Percentiles rank a stretch among this genome's conserved stretches.
These are phyloP conservation scores for Aureobasidium sp. DNA, from an alignment of 2,329 filamentous ascomycete genomes.

Conservation along the genomic window DNA sequence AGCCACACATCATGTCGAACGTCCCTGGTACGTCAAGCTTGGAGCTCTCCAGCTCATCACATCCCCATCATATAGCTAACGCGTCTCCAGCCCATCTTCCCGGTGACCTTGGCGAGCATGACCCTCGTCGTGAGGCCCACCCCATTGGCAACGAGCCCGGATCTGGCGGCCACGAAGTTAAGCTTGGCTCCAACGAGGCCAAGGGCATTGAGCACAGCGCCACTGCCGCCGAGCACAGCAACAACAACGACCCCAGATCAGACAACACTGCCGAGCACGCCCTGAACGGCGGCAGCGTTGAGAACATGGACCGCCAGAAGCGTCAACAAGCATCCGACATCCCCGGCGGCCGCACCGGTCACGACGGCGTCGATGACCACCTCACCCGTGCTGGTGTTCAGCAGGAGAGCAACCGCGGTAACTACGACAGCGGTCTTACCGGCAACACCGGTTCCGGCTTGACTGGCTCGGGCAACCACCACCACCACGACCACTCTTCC, in stretches of 20 bases:
- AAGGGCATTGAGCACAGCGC: not conserved
- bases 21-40: conserved; percentile 5
- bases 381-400: not conserved
- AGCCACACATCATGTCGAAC: conserved; percentile 12
- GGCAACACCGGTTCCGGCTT: not conserved
- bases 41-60: not conserved
- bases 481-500: not conserved
- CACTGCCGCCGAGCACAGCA: conserved; percentile 1
- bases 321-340: not conserved
- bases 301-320: conserved; percentile 11
- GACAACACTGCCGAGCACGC: conserved; percentile 5
- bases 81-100: conserved; percentile 9
- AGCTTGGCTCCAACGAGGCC: not conserved
- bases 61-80: not conserved
- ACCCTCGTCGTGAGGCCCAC: conserved; percentile 11
- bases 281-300: not conserved
- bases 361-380: not conserved
- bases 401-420: not conserved
- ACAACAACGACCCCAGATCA: not conserved
- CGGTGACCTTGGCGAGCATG: conserved; percentile 14
- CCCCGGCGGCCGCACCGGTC: not conserved
- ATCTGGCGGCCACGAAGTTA: conserved; percentile 13
- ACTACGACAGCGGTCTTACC: not conserved
- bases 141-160: conserved; percentile 8
- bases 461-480: not conserved